Evolutionary conservation across 2,329 filamentous ascomycete genomes (phyloP).

Genomic region (Cercospora berteroae): DNA sequence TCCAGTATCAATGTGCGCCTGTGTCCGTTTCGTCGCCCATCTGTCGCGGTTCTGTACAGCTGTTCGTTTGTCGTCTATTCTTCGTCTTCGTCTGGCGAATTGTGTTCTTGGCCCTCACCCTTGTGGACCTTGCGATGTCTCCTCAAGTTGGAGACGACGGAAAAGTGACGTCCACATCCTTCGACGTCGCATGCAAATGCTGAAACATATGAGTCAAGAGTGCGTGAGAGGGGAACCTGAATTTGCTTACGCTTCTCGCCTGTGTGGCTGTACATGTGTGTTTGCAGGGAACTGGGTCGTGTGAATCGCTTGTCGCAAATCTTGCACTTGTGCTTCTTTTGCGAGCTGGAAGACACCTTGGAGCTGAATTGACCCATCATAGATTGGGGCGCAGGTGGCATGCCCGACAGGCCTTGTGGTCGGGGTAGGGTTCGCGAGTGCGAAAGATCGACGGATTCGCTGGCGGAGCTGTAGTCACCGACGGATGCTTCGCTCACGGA

Average conservation of each 20-base stretch:
- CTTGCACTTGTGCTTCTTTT: slow-evolving; percentile 99
- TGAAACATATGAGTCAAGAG: slow-evolving; percentile 42
- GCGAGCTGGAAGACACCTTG: slow-evolving; percentile 89
- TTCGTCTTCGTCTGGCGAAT: slow-evolving; percentile 50
- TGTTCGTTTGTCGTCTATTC: slow-evolving; percentile 24
- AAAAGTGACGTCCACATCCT: slow-evolving; percentile 93
- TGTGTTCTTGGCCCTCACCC: slow-evolving; percentile 56
- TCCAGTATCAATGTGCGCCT: slow-evolving; percentile 14
- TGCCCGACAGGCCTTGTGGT: slow-evolving; percentile 64
- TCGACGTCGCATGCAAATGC: slow-evolving; percentile 93
- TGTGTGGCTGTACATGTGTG: slow-evolving; percentile 98
- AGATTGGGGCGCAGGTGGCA: slow-evolving; percentile 82
- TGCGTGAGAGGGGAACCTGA: not conserved
- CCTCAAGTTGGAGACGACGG: slow-evolving; percentile 91
- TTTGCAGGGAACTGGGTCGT: slow-evolving; percentile 87
- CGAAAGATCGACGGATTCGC: slow-evolving; percentile 76
- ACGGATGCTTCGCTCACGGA: slow-evolving; percentile 77
- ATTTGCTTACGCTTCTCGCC: slow-evolving; percentile 87
- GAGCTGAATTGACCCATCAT: slow-evolving; percentile 99
- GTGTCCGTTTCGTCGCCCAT: not conserved
- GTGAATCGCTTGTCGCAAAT: slow-evolving; percentile 98
- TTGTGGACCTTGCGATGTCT: slow-evolving; percentile 96
- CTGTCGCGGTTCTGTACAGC: slow-evolving; percentile 19
- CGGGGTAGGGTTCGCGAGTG: slow-evolving; percentile 80
- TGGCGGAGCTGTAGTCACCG: slow-evolving; percentile 90